Conservation (phyloP, 257 asterid genomes). For the Leonotis leonurus region DNA sequence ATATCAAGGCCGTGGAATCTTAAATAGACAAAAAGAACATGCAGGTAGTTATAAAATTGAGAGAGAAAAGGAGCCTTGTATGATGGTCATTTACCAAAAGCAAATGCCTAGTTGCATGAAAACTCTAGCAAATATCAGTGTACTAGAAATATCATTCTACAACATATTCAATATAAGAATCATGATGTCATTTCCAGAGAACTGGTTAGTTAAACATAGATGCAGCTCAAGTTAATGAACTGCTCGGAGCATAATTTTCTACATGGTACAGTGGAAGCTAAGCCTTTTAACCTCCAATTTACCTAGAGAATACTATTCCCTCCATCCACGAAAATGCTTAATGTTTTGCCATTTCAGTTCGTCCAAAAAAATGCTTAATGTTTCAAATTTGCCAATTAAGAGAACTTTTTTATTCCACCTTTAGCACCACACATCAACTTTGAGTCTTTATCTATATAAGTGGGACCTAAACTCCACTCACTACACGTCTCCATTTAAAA, state of each 20-base stretch:
- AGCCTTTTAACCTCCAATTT: conserved; percentile 3
- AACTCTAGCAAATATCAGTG: conserved; percentile 1
- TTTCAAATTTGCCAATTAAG: too few species aligned
- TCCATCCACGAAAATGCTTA: too few species aligned
- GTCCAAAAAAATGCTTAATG: too few species aligned
- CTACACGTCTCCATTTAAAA: too few species aligned
- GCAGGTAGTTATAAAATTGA: neutral
- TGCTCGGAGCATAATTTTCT: conserved; percentile 1
- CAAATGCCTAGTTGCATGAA: neutral
- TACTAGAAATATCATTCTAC: neutral
- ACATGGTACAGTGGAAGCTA: conserved; percentile 2
- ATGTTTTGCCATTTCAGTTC: too few species aligned
- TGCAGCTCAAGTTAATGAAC: conserved; percentile 2
- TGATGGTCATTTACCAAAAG: conserved; percentile 7
- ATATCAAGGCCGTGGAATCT: conserved; percentile 3
- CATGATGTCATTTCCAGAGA: neutral
- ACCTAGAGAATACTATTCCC: conserved; percentile 16
- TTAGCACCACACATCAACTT: too few species aligned
- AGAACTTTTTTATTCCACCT: too few species aligned
- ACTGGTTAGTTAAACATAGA: conserved; percentile 6
- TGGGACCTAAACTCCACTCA: too few species aligned
- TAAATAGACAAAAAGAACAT: neutral
- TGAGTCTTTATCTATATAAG: too few species aligned
- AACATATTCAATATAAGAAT: neutral
- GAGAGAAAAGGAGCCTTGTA: neutral